Conservation (phyloP, 345 rosid genomes). For the Conringia planisiliqua region DNA sequence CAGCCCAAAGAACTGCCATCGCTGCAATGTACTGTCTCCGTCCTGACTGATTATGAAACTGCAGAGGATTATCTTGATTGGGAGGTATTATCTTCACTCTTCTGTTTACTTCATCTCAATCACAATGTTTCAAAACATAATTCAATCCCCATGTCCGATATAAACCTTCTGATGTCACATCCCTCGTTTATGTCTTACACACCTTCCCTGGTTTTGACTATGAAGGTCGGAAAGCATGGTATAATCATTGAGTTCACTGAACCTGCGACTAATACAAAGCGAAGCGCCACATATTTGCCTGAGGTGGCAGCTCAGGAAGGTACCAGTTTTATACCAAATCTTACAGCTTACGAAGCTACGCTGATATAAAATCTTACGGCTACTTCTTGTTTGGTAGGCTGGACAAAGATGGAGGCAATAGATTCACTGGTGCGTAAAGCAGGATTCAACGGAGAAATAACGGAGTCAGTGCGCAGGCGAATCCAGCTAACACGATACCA, state of each 20-base stretch:
- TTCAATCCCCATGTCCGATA: neutral
- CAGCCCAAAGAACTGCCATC: conserved; percentile 87
- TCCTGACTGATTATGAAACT: conserved; percentile 73
- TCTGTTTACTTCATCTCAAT: neutral
- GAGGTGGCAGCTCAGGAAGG: conserved; percentile 99
- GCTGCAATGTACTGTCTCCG: conserved; percentile 90
- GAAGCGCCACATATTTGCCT: conserved; percentile 94
- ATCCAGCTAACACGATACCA: conserved; percentile 85
- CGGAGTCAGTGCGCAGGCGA: conserved; percentile 60
- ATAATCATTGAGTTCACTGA: conserved; percentile 86
- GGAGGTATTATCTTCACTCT: conserved; percentile 62
- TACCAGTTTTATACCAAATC: neutral
- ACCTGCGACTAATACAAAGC: conserved; percentile 58
- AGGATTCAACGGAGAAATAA: conserved; percentile 63
- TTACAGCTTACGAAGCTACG: too few relatives aligned
- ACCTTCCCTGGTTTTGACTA: neutral
- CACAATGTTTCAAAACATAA: neutral
- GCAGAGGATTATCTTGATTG: conserved; percentile 85
- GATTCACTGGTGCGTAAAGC: conserved; percentile 92
- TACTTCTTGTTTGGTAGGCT: conserved; percentile 39
- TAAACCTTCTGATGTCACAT: neutral
- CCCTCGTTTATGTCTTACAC: neutral
- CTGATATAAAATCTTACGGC: neutral
- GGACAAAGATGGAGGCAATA: conserved; percentile 82
- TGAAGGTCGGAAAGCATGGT: conserved; percentile 93